Evolutionary conservation across 202 grass and related monocot species (phyloP), one percentile per base, ranked within the genome.

Genomic region (Brachypodium distachyon): DNA sequence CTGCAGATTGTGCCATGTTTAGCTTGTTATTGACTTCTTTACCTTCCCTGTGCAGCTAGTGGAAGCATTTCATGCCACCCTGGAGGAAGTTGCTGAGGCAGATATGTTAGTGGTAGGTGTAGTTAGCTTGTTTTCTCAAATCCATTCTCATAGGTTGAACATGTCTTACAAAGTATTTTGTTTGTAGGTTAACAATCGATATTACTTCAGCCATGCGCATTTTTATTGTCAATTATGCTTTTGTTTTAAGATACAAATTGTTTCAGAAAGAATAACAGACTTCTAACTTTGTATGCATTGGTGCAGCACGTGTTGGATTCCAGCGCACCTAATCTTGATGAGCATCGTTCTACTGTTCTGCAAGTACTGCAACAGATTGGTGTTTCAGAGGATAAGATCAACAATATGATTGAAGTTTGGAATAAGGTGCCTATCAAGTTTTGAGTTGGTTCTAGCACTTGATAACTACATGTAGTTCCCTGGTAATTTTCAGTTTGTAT

Each of bases 381-480:
- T n/a, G 95, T 98, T 47, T 78, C 91, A 66, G 79, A 87, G 73
- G 85, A 98, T 54, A 94, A 98, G 71, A 92, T 92, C 49, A 43
- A 88, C 69, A 94, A 81, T 83, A 98, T 94, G 91, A 92, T 94
- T 86, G 95, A 98, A 94, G 89, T 98, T 81, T 98, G 95, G 95
- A 98, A 98, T 77, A 98, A 98, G 82, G 95, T 98, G 75, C 27
- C 31, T 47, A 42, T 48, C 34, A 14, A 63, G 25, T 58, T 33
- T 51, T 75, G 36, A 55, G 47, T 33, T 77, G 47, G 26, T 67
- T 77, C 34, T 58, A 39, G 38, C 41, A 56, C 28, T 56, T 74
- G 5, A n/a, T 19, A 61, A 39, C 14, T 70, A 61, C 10, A 41
- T 39, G 39, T 49, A 16, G 38, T 12, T 57, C 60, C 14, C 51